These are phyloP conservation scores for Parachlorella kessleri DNA, from an alignment of 139 green algal genomes.

Conservation along the genomic window DNA sequence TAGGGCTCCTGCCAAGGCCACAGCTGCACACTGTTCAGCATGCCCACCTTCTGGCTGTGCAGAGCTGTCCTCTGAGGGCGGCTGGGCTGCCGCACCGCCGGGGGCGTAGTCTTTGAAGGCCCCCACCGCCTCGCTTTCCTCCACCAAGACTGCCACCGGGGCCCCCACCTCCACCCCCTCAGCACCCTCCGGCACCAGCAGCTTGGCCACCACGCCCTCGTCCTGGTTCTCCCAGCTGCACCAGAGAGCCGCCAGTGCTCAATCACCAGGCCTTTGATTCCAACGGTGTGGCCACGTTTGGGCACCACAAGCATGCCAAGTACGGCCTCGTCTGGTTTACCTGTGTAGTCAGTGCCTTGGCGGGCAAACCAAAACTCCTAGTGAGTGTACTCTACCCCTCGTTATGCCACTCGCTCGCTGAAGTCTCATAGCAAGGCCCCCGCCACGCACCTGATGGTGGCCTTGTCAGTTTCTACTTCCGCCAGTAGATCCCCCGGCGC, in stretches of 20 bases:
- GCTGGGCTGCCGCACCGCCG: neutral
- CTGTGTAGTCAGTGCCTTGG: too few relatives aligned
- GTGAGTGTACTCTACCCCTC: too few relatives aligned
- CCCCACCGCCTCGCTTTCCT: conserved; percentile 71
- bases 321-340: too few relatives aligned
- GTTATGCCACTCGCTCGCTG: too few relatives aligned
- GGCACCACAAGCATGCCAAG: too few relatives aligned
- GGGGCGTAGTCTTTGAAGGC: conserved; percentile 68
- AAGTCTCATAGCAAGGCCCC: too few relatives aligned
- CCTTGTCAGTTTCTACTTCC: conserved; percentile 97
- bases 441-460: conserved; percentile 51
- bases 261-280: too few relatives aligned
- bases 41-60: too few relatives aligned
- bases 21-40: neutral
- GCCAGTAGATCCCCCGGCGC: conserved; percentile 80
- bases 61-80: neutral
- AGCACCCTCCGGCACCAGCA: conserved; percentile 71
- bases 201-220: conserved; percentile 80
- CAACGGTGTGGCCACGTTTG: too few relatives aligned
- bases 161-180: conserved; percentile 69
- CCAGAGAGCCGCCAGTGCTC: too few relatives aligned
- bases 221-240: conserved; percentile 61
- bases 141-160: conserved; percentile 84
- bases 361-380: too few relatives aligned
- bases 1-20: too few relatives aligned